Percentiles rank a stretch among this genome's conserved stretches.
phyloP scores from a whole-genome alignment of 495 filamentous ascomycete genomes.

The Apodospora peruviana region DNA sequence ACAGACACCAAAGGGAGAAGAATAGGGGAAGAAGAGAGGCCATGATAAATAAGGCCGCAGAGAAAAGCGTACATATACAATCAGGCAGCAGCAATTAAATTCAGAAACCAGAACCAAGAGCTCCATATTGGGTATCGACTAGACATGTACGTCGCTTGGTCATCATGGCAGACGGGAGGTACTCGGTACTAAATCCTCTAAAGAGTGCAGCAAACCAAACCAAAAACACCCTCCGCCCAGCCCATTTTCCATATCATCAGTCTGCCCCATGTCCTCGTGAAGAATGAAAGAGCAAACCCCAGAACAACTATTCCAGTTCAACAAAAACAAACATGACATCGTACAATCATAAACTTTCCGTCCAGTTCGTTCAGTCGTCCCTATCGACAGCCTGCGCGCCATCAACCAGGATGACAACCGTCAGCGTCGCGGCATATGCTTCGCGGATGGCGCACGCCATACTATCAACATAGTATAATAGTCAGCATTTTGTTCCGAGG shows the following conservation, averaged over 20 bases:
- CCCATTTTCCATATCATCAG: neutral
- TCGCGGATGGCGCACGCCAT: slow-evolving; percentile 66
- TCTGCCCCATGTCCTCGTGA: neutral
- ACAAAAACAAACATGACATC: neutral
- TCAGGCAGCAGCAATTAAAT: neutral
- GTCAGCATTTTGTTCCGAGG: neutral
- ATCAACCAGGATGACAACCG: slow-evolving; percentile 59
- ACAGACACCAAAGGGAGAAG: neutral
- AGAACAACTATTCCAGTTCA: too few relatives aligned
- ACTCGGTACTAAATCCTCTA: too few relatives aligned
- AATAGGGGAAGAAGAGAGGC: neutral
- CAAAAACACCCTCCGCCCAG: neutral
- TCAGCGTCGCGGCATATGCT: slow-evolving; percentile 64
- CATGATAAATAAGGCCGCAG: neutral
- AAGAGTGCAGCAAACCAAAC: neutral
- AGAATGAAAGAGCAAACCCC: too few relatives aligned
- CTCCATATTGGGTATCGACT: neutral
- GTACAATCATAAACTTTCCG: too few relatives aligned
- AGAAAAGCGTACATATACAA: neutral
- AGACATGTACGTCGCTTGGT: neutral
- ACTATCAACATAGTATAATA: slow-evolving; percentile 22
- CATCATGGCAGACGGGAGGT: too few relatives aligned
- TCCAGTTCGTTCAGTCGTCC: too few relatives aligned
- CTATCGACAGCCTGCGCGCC: slow-evolving; percentile 15
- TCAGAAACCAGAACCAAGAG: neutral